Evolutionary conservation across 352 stramenopile species (phyloP).

Genomic region (Globisporangium lucens): DNA sequence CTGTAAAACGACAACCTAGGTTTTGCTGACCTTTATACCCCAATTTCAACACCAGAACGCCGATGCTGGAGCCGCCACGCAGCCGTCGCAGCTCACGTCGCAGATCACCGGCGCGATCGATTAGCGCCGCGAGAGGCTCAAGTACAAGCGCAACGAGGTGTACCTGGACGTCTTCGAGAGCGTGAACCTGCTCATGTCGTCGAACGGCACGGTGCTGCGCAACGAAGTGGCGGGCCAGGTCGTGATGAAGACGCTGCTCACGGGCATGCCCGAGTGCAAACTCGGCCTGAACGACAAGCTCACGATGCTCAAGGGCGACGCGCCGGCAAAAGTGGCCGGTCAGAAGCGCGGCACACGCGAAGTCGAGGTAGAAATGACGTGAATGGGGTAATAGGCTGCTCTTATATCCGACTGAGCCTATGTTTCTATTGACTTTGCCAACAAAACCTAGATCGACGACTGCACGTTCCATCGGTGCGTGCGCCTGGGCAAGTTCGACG

Average conservation of each 20-base stretch:
- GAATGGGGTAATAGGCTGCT: not conserved
- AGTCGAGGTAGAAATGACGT: conserved; percentile 36
- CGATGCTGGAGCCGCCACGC: conserved; percentile 90
- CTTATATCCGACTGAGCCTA: not conserved
- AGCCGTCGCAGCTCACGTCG: conserved; percentile 79
- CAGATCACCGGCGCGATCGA: conserved; percentile 89
- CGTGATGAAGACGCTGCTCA: conserved; percentile 98
- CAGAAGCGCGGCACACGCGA: conserved; percentile 75
- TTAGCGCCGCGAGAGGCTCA: conserved; percentile 94
- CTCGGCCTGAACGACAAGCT: conserved; percentile 98
- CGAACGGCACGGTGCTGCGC: conserved; percentile 90
- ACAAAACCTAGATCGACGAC: conserved; percentile 91
- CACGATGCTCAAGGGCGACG: conserved; percentile 94
- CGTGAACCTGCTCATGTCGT: conserved; percentile 96
- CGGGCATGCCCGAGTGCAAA: conserved; percentile 98
- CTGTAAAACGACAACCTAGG: no score
- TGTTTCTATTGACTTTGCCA: not conserved
- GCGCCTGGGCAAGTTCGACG: conserved; percentile 97
- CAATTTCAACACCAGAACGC: conserved; percentile 44
- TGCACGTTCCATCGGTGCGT: conserved; percentile 99
- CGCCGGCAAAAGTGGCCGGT: conserved; percentile 47
- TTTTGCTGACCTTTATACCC: not conserved
- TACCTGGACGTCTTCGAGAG: conserved; percentile 98
- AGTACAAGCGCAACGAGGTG: conserved; percentile 98
- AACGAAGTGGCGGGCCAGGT: conserved; percentile 96